These are phyloP conservation scores for Suhomyces bribrorum DNA, from an alignment of 1,139 yeast species.

Conservation along the genomic window DNA sequence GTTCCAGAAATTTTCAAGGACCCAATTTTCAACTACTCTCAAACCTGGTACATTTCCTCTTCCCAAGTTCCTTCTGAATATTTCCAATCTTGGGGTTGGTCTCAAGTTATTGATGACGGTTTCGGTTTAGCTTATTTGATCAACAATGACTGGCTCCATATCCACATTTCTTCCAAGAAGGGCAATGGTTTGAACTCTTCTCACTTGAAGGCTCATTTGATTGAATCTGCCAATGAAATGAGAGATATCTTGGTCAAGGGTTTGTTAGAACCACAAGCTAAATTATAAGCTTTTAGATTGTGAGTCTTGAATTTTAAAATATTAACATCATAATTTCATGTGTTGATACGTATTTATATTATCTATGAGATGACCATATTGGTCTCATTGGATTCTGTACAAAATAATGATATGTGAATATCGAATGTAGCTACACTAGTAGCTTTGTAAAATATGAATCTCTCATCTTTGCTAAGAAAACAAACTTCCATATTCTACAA, in stretches of 20 bases:
- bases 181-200: conserved; percentile 67
- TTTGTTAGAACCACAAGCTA: conserved; percentile 42
- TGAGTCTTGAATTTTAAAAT: background rate
- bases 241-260: conserved; percentile 57
- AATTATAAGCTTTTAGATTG: conserved; percentile 29
- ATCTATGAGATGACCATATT: background rate
- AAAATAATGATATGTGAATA: too few species aligned
- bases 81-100: conserved; percentile 95
- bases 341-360: conserved; percentile 1
- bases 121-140: conserved; percentile 93
- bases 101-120: conserved; percentile 93
- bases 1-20: conserved; percentile 76
- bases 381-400: background rate
- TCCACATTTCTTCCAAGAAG: conserved; percentile 81
- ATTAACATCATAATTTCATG: background rate
- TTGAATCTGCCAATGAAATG: conserved; percentile 81
- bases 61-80: conserved; percentile 88
- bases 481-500: too few species aligned
- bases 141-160: conserved; percentile 81
- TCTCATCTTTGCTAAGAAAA: background rate
- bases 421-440: too few species aligned
- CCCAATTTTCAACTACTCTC: conserved; percentile 72
- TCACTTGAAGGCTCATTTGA: conserved; percentile 67
- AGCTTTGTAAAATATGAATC: too few species aligned
- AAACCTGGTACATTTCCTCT: conserved; percentile 84